Percentiles rank a stretch among this genome's conserved stretches.
phyloP scores from a whole-genome alignment of 345 rosid species.

The Ceriops decandra region DNA sequence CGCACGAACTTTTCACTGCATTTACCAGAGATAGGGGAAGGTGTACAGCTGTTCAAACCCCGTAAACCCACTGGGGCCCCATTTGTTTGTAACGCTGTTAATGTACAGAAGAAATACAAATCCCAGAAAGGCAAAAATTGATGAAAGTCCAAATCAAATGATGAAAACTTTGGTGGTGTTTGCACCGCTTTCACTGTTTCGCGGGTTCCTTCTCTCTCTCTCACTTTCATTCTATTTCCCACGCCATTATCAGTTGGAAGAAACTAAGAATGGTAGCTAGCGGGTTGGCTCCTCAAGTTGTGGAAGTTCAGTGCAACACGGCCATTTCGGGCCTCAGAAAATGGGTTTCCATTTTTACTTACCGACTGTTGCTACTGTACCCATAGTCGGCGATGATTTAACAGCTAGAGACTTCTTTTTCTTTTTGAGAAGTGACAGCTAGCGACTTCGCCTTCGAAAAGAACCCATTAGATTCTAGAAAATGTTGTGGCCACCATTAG shows the following conservation, averaged over 20 bases:
- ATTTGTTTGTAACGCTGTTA: neutral
- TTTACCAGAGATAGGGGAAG: slow-evolving; percentile 43
- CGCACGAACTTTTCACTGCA: slow-evolving; percentile 26
- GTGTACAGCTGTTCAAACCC: slow-evolving; percentile 28
- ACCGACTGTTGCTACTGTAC: too few relatives aligned
- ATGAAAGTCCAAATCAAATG: neutral
- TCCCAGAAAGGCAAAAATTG: neutral
- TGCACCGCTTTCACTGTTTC: too few relatives aligned
- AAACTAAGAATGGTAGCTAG: too few relatives aligned
- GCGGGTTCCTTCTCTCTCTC: neutral
- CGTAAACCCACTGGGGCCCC: slow-evolving; percentile 19
- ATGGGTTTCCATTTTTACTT: neutral
- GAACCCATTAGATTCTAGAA: too few relatives aligned
- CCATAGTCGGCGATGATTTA: too few relatives aligned
- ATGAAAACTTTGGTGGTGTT: neutral
- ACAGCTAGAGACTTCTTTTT: too few relatives aligned
- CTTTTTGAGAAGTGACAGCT: too few relatives aligned
- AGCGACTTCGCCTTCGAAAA: too few relatives aligned
- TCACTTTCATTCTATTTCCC: neutral
- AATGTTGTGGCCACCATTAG: too few relatives aligned
- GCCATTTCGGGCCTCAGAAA: slow-evolving; percentile 9
- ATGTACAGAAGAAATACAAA: too few relatives aligned
- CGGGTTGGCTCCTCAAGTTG: slow-evolving; percentile 41
- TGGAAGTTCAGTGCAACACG: slow-evolving; percentile 27
- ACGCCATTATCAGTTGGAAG: neutral